These are phyloP conservation scores for Typha latifolia DNA, from an alignment of 176 grass and related monocot species.

Conservation along the genomic window DNA sequence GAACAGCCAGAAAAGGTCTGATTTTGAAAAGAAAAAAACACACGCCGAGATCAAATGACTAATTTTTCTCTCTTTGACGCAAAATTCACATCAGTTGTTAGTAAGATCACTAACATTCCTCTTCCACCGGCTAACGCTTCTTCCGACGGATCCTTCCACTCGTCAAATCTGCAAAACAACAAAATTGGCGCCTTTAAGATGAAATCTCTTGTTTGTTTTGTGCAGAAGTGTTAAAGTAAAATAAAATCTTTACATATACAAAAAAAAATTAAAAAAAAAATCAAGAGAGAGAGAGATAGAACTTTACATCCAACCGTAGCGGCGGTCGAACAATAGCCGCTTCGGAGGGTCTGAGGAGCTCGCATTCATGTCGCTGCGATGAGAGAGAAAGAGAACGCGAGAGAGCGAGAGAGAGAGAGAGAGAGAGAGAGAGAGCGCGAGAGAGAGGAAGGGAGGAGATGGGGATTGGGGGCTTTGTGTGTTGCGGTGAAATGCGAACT, in stretches of 20 bases:
- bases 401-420: not conserved
- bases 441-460: not conserved
- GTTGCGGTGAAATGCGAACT: too few species aligned
- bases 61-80: not conserved
- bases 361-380: constrained; percentile 12
- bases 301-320: constrained; percentile 43
- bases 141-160: constrained; percentile 26
- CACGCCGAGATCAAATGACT: not conserved
- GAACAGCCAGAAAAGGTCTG: not conserved
- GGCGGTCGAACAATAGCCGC: constrained; percentile 39
- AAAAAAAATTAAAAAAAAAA: constrained; percentile 3
- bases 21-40: not conserved
- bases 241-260: not conserved
- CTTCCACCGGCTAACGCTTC: constrained; percentile 31
- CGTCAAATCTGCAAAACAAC: constrained; percentile 20
- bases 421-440: not conserved
- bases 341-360: constrained; percentile 3
- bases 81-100: constrained; percentile 1
- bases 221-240: not conserved
- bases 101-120: constrained; percentile 23
- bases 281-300: not conserved
- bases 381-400: not conserved
- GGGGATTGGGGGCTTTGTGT: not conserved
- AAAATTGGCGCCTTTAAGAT: too few species aligned
- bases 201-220: too few species aligned